Percentiles rank a stretch among this genome's conserved stretches.
These are phyloP conservation scores for Fusarium buxicola DNA, from an alignment of 2,329 filamentous ascomycete species.

Conservation along the genomic window DNA sequence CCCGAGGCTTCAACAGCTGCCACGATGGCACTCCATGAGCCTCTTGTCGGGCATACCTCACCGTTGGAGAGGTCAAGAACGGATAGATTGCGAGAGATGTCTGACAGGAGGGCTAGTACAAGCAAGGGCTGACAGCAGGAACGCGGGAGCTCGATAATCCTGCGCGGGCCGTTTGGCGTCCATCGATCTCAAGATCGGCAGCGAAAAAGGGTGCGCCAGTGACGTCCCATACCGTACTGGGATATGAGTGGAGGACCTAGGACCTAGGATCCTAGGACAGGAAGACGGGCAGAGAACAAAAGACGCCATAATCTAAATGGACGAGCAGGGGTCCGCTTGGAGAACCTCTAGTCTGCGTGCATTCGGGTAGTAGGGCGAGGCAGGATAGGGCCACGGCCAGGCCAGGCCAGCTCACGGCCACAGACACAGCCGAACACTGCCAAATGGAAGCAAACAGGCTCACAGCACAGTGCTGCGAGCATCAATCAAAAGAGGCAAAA, in stretches of 20 bases:
- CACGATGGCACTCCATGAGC: neutral
- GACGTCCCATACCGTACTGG: constrained; percentile 42
- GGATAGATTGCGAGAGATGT: neutral
- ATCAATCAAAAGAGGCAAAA: too few species aligned
- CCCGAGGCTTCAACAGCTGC: too few species aligned
- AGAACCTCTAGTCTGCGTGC: constrained; percentile 21
- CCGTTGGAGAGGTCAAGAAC: neutral
- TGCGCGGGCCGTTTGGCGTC: constrained; percentile 43
- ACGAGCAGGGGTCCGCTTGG: constrained; percentile 23
- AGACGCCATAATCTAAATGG: constrained; percentile 39
- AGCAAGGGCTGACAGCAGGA: constrained; percentile 31
- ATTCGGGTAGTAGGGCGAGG: constrained; percentile 13
- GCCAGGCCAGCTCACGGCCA: neutral
- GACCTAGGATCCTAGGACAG: constrained; percentile 17
- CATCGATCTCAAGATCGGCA: constrained; percentile 46
- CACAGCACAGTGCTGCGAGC: neutral
- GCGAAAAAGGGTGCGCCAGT: constrained; percentile 41
- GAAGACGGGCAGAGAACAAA: too few species aligned
- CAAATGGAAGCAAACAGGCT: neutral
- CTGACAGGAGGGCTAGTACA: neutral
- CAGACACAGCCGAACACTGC: constrained; percentile 1
- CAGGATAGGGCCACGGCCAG: constrained; percentile 15
- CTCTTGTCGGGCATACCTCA: neutral
- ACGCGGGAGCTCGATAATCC: constrained; percentile 33
- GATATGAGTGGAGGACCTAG: constrained; percentile 39